Evolutionary conservation across 2,329 filamentous ascomycete species (phyloP).

Genomic region (Neonectria hederae): DNA sequence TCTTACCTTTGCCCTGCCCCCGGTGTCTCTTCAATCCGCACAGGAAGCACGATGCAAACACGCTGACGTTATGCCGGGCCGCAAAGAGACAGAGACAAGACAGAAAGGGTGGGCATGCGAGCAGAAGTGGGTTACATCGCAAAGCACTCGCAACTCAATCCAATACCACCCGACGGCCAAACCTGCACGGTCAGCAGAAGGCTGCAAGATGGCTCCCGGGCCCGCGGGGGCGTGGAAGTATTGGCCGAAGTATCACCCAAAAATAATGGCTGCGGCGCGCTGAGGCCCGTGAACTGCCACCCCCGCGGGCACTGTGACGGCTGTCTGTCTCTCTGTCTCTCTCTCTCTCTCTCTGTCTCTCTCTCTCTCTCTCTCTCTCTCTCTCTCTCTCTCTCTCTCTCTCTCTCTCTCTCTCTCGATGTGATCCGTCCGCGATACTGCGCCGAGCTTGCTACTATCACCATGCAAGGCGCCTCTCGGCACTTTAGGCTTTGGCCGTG

Average conservation of each 20-base stretch:
- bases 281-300: neutral
- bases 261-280: neutral
- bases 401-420: neutral
- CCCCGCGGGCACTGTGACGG: neutral
- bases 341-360: no score
- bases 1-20: neutral
- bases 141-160: neutral
- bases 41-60: neutral
- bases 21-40: neutral
- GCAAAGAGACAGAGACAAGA: neutral
- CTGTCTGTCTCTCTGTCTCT: no score
- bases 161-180: neutral
- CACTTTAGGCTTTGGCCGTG: neutral
- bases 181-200: neutral
- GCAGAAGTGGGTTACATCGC: neutral
- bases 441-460: no score
- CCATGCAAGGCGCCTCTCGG: neutral
- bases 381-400: no score
- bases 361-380: no score
- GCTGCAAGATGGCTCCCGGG: neutral
- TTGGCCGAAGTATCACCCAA: neutral
- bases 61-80: neutral
- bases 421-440: neutral
- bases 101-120: neutral
- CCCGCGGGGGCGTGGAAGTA: neutral